Conservation (phyloP, 2,329 filamentous ascomycete genomes). For the Penicillium italicum region DNA sequence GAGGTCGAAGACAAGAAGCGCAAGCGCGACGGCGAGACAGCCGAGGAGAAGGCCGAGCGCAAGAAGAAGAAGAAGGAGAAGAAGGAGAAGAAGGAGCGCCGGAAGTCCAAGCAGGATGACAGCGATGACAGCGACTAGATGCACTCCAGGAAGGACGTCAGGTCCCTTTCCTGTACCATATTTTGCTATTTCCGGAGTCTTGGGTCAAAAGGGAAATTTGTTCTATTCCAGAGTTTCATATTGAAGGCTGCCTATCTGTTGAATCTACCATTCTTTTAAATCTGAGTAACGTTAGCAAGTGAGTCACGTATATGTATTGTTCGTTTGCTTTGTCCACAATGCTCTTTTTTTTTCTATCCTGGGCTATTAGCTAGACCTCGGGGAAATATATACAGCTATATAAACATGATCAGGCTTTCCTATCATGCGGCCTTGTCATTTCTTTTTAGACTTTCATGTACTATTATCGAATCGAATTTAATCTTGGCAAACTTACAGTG, state of each 20-base stretch:
- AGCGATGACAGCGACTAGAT: constrained; percentile 50
- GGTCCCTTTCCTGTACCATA: constrained; percentile 43
- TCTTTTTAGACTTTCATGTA: no score
- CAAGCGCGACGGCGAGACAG: constrained; percentile 56
- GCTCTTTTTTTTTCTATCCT: neutral
- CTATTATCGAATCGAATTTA: no score
- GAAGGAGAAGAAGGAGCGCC: constrained; percentile 61
- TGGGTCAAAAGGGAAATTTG: constrained; percentile 37
- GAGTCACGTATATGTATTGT: neutral
- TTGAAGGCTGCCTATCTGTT: constrained; percentile 20
- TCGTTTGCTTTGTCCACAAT: neutral
- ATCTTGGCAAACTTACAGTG: no score
- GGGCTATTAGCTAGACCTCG: neutral
- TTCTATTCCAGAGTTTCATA: constrained; percentile 28
- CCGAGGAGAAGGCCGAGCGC: constrained; percentile 48
- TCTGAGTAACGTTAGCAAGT: neutral
- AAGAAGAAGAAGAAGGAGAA: constrained; percentile 54
- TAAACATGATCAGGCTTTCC: neutral
- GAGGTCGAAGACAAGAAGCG: constrained; percentile 50
- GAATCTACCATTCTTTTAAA: constrained; percentile 8
- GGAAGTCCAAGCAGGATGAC: constrained; percentile 80
- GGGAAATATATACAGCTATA: neutral
- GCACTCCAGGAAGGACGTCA: constrained; percentile 26
- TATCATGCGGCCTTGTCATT: no score
- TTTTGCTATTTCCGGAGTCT: constrained; percentile 37